Evolutionary conservation across 768 basidiomycete genomes (phyloP).

Genomic region (Kwoniella sp.): DNA sequence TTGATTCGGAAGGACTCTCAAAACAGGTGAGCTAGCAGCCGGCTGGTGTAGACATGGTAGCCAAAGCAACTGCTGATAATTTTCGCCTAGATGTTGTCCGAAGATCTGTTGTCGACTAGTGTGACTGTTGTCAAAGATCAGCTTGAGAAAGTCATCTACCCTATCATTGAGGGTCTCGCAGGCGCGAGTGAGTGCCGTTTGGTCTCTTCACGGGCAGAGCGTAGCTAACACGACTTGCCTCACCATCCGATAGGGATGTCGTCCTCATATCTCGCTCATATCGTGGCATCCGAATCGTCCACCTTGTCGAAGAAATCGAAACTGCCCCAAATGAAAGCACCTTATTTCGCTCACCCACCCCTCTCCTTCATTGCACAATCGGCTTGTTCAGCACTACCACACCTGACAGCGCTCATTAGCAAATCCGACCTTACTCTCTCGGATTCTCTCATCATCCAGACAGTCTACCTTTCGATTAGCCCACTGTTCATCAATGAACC

Average conservation of each 20-base stretch:
- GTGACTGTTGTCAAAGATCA: conserved; percentile 76
- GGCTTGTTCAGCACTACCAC: conserved; percentile 70
- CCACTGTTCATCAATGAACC: conserved; percentile 89
- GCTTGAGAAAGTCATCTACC: conserved; percentile 77
- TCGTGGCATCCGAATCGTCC: conserved; percentile 28
- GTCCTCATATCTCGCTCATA: conserved; percentile 36
- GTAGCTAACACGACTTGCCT: neutral
- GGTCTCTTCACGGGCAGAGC: neutral
- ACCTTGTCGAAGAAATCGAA: conserved; percentile 22
- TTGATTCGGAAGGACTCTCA: conserved; percentile 75
- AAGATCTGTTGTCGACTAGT: conserved; percentile 84
- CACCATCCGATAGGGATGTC: conserved; percentile 29
- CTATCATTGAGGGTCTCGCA: conserved; percentile 71
- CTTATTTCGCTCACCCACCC: conserved; percentile 36
- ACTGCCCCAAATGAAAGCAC: conserved; percentile 3
- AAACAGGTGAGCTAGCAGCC: conserved; percentile 70
- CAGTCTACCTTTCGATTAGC: conserved; percentile 88
- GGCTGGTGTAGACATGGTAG: neutral
- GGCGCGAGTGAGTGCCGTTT: conserved; percentile 33
- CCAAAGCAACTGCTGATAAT: neutral
- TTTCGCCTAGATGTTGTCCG: conserved; percentile 76
- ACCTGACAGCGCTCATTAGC: conserved; percentile 72
- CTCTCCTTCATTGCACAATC: conserved; percentile 65
- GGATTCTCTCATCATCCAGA: conserved; percentile 86
- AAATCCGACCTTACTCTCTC: conserved; percentile 75